phyloP scores from a whole-genome alignment of 441 rosid genomes.

The Geranium incanum region DNA sequence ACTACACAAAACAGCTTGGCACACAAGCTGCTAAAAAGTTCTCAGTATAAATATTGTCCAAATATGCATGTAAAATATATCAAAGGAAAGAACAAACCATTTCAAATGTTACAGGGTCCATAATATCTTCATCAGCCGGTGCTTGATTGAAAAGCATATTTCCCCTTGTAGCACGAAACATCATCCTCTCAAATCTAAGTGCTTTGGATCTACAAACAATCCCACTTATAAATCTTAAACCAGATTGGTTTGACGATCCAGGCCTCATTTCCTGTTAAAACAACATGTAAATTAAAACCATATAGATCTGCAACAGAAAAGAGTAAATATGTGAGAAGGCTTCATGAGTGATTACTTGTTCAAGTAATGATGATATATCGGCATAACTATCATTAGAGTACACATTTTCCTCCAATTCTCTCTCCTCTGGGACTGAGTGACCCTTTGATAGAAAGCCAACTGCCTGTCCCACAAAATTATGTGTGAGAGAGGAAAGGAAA shows the following conservation, averaged over 20 bases:
- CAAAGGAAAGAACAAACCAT: slow-evolving; percentile 46
- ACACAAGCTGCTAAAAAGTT: not conserved
- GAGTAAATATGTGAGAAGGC: slow-evolving; percentile 18
- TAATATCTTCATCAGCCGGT: slow-evolving; percentile 67
- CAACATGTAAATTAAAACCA: slow-evolving; percentile 22
- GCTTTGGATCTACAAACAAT: slow-evolving; percentile 70
- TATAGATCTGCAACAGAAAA: slow-evolving; percentile 17
- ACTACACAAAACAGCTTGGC: not conserved
- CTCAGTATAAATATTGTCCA: slow-evolving; percentile 16
- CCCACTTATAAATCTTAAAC: slow-evolving; percentile 85
- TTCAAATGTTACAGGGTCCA: slow-evolving; percentile 68
- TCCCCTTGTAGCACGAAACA: slow-evolving; percentile 94
- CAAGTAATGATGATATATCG: slow-evolving; percentile 45
- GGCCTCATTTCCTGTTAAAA: slow-evolving; percentile 58
- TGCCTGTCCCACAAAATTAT: slow-evolving; percentile 35
- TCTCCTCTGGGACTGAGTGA: slow-evolving; percentile 58
- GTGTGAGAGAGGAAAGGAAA: slow-evolving; percentile 8
- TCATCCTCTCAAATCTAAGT: slow-evolving; percentile 80
- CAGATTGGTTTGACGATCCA: slow-evolving; percentile 58
- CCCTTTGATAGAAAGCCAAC: slow-evolving; percentile 67
- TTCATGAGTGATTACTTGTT: slow-evolving; percentile 50
- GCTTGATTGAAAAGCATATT: slow-evolving; percentile 66
- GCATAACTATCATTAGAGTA: slow-evolving; percentile 42
- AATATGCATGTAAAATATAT: not conserved
- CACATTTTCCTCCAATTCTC: slow-evolving; percentile 70